phyloP scores from a whole-genome alignment of 768 basidiomycete genomes.

The Saitozyma sp. region DNA sequence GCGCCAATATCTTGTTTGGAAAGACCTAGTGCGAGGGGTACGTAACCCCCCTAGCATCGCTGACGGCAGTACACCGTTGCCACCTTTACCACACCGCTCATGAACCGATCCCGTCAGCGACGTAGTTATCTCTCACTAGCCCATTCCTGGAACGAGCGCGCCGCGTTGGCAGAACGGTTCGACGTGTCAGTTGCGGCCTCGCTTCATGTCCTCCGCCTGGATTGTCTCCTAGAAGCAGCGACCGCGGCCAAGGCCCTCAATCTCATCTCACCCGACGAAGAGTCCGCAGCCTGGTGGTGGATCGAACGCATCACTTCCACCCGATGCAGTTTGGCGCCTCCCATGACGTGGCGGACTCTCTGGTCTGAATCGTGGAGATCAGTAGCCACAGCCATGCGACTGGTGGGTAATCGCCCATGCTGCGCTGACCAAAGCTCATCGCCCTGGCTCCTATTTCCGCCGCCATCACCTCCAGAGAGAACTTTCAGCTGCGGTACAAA shows the following conservation, averaged over 20 bases:
- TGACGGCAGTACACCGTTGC: slow-evolving; percentile 1
- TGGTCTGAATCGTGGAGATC: slow-evolving; percentile 25
- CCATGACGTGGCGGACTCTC: slow-evolving; percentile 1
- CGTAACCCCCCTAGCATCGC: too few relatives aligned
- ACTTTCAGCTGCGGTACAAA: slow-evolving; percentile 33
- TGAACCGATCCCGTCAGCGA: slow-evolving; percentile 31
- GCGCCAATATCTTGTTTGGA: too few relatives aligned
- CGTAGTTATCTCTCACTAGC: slow-evolving; percentile 21
- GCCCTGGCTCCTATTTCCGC: background rate
- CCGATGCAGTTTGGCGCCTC: background rate
- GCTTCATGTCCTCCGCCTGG: slow-evolving; percentile 24
- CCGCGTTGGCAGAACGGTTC: slow-evolving; percentile 9
- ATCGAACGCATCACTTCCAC: slow-evolving; percentile 14
- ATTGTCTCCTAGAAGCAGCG: slow-evolving; percentile 34
- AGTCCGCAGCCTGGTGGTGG: slow-evolving; percentile 38
- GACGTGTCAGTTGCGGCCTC: background rate
- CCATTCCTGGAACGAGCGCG: slow-evolving; percentile 30
- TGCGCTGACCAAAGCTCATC: too few relatives aligned
- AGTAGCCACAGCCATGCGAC: slow-evolving; percentile 16
- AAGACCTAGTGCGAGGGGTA: too few relatives aligned
- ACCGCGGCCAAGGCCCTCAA: slow-evolving; percentile 23
- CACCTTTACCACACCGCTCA: slow-evolving; percentile 12
- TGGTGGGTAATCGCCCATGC: slow-evolving; percentile 2
- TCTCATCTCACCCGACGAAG: slow-evolving; percentile 20
- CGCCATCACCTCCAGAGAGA: slow-evolving; percentile 4